phyloP scores from a whole-genome alignment of 2,329 filamentous ascomycete genomes.

The Bipolaris sorokiniana region DNA sequence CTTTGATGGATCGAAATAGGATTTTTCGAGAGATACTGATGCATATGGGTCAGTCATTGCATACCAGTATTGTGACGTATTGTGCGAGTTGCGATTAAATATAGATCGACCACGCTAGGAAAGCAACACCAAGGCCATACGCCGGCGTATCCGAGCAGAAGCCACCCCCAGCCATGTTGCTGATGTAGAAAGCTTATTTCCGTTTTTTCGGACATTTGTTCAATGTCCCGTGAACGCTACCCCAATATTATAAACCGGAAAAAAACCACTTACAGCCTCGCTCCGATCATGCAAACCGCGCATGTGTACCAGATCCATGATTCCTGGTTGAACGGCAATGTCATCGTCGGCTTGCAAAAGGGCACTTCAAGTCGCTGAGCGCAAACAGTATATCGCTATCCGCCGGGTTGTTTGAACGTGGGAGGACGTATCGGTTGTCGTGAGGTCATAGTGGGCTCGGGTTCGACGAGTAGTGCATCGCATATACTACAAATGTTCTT shows the following conservation, averaged over 20 bases:
- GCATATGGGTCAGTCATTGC: conserved; percentile 4
- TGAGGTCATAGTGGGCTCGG: conserved; percentile 29
- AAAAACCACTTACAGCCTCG: conserved; percentile 49
- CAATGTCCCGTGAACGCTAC: not conserved
- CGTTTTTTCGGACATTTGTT: too few species aligned
- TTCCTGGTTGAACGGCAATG: conserved; percentile 47
- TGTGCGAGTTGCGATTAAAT: not conserved
- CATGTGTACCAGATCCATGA: conserved; percentile 57
- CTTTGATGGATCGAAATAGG: conserved; percentile 55
- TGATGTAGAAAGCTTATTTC: not conserved
- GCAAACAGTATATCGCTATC: conserved; percentile 12
- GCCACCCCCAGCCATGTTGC: not conserved
- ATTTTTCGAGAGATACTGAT: conserved; percentile 53
- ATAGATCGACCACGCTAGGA: not conserved
- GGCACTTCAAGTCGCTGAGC: conserved; percentile 3
- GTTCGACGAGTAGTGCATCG: not conserved
- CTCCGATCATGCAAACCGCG: conserved; percentile 49
- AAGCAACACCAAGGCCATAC: not conserved
- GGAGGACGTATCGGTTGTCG: conserved; percentile 15
- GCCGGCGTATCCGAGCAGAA: not conserved
- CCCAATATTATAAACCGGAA: too few species aligned
- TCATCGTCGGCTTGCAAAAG: conserved; percentile 20
- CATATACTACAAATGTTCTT: conserved; percentile 7
- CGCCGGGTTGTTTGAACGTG: conserved; percentile 22
- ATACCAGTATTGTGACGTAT: not conserved